A percentile compares a stretch with the other conserved stretches of the same genome.
These are phyloP conservation scores for Stephanodiscus triporus DNA, from an alignment of 108 stramenopile species.

Conservation along the genomic window DNA sequence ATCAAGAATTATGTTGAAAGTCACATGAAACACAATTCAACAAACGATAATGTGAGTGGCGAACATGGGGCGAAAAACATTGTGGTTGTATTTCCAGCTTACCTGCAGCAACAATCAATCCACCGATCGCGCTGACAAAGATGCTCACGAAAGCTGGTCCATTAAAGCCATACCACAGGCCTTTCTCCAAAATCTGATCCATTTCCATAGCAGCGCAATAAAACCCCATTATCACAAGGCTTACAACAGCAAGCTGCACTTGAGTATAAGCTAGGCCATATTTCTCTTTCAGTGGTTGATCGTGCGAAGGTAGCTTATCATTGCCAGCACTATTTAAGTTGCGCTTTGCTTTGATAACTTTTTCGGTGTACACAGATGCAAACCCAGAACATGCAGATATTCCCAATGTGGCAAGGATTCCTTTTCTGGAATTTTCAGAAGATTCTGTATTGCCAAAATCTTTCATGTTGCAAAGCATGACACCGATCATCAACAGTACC, in stretches of 20 bases:
- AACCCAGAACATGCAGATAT: slow-evolving; percentile 88
- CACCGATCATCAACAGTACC: slow-evolving; percentile 85
- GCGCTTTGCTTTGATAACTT: slow-evolving; percentile 88
- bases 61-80: background rate
- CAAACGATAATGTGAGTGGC: background rate
- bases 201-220: slow-evolving; percentile 49
- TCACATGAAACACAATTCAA: slow-evolving; percentile 1
- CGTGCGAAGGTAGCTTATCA: slow-evolving; percentile 14
- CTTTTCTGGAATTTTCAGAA: slow-evolving; percentile 51
- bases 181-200: slow-evolving; percentile 40
- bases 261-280: slow-evolving; percentile 62
- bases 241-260: slow-evolving; percentile 68
- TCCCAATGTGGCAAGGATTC: slow-evolving; percentile 81
- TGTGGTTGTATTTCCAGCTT: background rate
- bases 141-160: slow-evolving; percentile 50
- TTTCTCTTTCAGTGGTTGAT: slow-evolving; percentile 16
- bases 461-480: slow-evolving; percentile 88
- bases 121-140: slow-evolving; percentile 59
- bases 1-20: background rate
- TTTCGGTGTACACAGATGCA: slow-evolving; percentile 95
- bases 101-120: slow-evolving; percentile 74
- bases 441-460: slow-evolving; percentile 11
- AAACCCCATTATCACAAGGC: slow-evolving; percentile 68
- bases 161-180: slow-evolving; percentile 55
- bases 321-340: slow-evolving; percentile 14